These are phyloP conservation scores for Maudiozyma saulgeensis DNA, from an alignment of 805 yeast species.

Conservation along the genomic window DNA sequence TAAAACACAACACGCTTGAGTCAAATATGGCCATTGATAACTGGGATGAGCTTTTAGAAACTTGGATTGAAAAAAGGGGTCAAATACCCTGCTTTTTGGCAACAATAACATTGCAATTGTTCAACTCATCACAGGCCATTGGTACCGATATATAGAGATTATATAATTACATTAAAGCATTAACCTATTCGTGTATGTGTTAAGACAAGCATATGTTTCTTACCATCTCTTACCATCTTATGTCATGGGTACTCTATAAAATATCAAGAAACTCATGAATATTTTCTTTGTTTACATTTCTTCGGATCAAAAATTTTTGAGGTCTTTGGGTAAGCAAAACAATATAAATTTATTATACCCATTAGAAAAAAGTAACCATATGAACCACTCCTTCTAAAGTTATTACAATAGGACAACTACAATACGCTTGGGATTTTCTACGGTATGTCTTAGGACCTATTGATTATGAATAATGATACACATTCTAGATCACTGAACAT, in stretches of 20 bases:
- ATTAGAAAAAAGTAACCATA: too few relatives aligned
- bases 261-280: too few relatives aligned
- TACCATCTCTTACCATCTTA: too few relatives aligned
- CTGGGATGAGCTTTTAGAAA: constrained; percentile 44
- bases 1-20: constrained; percentile 44
- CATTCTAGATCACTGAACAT: neutral
- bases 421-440: neutral
- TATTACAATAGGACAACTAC: too few relatives aligned
- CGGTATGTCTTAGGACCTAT: neutral
- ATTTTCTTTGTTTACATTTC: too few relatives aligned
- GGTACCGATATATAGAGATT: neutral
- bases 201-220: too few relatives aligned
- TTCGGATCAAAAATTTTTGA: too few relatives aligned
- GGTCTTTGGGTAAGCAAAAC: too few relatives aligned
- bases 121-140: constrained; percentile 31
- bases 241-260: too few relatives aligned
- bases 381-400: too few relatives aligned
- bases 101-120: constrained; percentile 59
- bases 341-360: neutral
- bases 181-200: too few relatives aligned
- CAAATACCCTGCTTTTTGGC: constrained; percentile 74
- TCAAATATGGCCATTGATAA: constrained; percentile 31
- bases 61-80: constrained; percentile 59
- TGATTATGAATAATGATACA: neutral
- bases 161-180: neutral